Conservation (phyloP, 164 flowering plant genomes). For the Pachysandra terminalis region DNA sequence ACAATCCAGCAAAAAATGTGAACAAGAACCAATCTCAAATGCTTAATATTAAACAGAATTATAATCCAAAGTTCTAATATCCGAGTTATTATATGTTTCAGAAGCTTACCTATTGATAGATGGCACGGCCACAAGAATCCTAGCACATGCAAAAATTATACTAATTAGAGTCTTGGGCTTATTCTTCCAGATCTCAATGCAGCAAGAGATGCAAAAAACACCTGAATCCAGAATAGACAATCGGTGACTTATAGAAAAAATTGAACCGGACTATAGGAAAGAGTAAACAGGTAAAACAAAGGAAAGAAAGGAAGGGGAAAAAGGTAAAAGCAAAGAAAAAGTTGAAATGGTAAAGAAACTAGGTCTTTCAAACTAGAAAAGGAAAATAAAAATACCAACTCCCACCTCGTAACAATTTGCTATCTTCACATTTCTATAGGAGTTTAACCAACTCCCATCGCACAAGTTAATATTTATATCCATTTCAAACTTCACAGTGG, state of each 20-base stretch:
- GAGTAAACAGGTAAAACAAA: neutral
- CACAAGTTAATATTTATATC: neutral
- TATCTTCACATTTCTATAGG: neutral
- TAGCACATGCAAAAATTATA: slow-evolving; percentile 57
- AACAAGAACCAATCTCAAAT: neutral
- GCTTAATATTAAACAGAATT: neutral
- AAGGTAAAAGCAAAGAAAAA: no score
- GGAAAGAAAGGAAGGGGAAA: no score
- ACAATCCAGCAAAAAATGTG: neutral
- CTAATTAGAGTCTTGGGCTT: slow-evolving; percentile 67
- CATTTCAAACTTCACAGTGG: neutral
- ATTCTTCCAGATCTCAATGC: slow-evolving; percentile 78
- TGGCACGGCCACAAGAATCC: slow-evolving; percentile 67
- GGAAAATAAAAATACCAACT: neutral
- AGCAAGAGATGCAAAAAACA: slow-evolving; percentile 61
- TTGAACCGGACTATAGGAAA: neutral
- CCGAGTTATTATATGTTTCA: neutral
- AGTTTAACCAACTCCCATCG: neutral
- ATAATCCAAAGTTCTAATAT: neutral
- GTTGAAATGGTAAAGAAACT: no score
- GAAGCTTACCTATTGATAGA: slow-evolving; percentile 51
- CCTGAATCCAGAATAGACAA: slow-evolving; percentile 30
- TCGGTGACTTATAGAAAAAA: no score
- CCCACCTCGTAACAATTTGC: neutral
- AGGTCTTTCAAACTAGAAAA: no score